A percentile compares a stretch with the other conserved stretches of the same genome.
These are phyloP conservation scores for Quercus variabilis DNA, from an alignment of 306 rosid species.

Conservation along the genomic window DNA sequence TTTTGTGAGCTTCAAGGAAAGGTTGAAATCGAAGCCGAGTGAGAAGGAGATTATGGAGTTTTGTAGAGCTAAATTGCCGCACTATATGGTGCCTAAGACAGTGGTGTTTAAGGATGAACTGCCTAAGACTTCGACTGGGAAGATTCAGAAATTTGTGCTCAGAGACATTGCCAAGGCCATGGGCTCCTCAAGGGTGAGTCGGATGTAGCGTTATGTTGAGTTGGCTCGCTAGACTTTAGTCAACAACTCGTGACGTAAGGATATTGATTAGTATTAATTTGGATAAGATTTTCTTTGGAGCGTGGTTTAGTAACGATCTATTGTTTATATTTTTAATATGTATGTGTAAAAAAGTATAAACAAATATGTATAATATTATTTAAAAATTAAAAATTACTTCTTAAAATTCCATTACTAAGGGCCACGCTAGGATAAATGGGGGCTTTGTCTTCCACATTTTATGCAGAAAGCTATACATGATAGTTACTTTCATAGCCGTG, in stretches of 20 bases:
- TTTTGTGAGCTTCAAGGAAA: slow-evolving; percentile 41
- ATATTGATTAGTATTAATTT: too few species aligned
- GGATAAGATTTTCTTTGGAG: too few species aligned
- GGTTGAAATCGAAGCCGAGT: slow-evolving; percentile 19
- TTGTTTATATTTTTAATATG: too few species aligned
- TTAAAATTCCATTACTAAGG: too few species aligned
- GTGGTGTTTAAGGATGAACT: slow-evolving; percentile 61
- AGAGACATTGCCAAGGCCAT: slow-evolving; percentile 39
- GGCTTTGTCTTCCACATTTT: too few species aligned
- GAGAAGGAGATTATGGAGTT: slow-evolving; percentile 51
- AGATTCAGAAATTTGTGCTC: slow-evolving; percentile 54
- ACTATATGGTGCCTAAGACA: slow-evolving; percentile 72
- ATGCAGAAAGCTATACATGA: too few species aligned
- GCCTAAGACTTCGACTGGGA: slow-evolving; percentile 61
- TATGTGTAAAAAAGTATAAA: rapidly evolving
- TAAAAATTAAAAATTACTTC: too few species aligned
- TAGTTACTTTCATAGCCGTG: too few species aligned
- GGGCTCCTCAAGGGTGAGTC: slow-evolving; percentile 23
- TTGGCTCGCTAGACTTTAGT: background rate
- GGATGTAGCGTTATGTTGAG: background rate
- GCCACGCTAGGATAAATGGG: too few species aligned
- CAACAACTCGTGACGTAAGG: too few species aligned
- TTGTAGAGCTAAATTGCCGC: slow-evolving; percentile 54
- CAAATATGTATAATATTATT: too few species aligned
- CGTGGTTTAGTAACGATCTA: too few species aligned